Percentiles rank a stretch among this genome's conserved stretches.
phyloP scores from a whole-genome alignment of 2,329 filamentous ascomycete species.

The Sclerotinia subarctica region DNA sequence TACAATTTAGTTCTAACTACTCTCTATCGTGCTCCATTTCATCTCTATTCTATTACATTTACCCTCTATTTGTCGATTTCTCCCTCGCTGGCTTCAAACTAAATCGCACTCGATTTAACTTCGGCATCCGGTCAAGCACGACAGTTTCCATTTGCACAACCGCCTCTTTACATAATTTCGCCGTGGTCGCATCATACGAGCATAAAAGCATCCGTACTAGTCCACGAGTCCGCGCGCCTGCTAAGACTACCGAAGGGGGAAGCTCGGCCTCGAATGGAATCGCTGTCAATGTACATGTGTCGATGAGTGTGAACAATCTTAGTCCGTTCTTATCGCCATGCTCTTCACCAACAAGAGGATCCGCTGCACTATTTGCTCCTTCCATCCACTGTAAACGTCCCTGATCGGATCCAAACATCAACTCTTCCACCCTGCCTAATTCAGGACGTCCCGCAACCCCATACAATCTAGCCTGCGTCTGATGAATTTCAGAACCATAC shows the following conservation, averaged over 20 bases:
- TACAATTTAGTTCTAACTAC: too few relatives aligned
- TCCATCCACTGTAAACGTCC: constrained; percentile 31
- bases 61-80: background rate
- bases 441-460: constrained; percentile 35
- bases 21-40: background rate
- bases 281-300: constrained; percentile 37
- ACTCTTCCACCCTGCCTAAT: constrained; percentile 30
- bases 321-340: background rate
- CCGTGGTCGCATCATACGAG: constrained; percentile 27
- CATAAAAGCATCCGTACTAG: constrained; percentile 38
- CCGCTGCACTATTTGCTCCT: constrained; percentile 14
- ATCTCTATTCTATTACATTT: background rate
- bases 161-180: constrained; percentile 25
- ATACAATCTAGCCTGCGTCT: constrained; percentile 31
- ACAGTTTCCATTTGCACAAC: constrained; percentile 26
- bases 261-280: constrained; percentile 36
- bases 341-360: background rate
- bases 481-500: constrained; percentile 32
- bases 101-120: constrained; percentile 20
- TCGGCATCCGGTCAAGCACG: constrained; percentile 22
- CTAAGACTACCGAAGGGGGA: constrained; percentile 36
- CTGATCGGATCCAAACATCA: constrained; percentile 33
- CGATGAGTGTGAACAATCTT: constrained; percentile 37
- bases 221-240: constrained; percentile 38
- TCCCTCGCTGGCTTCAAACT: background rate